Evolutionary conservation across 2,329 filamentous ascomycete species (phyloP), one percentile per base, ranked within the genome.

Genomic region (Fusarium ramigenum): DNA sequence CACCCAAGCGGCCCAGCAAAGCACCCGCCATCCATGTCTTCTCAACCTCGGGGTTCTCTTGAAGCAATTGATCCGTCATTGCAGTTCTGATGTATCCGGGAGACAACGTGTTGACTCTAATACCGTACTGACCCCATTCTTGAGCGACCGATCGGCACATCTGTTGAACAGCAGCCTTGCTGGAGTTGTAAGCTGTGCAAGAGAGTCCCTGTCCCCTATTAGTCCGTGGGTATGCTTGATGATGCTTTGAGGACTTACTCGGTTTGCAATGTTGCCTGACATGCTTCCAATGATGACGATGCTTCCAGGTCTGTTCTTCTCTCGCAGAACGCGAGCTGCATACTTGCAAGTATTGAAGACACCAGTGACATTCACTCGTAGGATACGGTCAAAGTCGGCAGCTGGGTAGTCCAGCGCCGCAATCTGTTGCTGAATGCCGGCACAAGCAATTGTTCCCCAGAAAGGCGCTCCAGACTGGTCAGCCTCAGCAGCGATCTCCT

Each of bases 311-410:
- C 76, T 79, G 12, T 83, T 80, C 50, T 80, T 81, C 53, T 82
- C 80, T n/a, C 83, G 80, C 74, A 88, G 78, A 42, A 91, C 87
- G 68, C 88, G 85, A 58, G 91, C 92, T 32, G 91, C 89, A 64
- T 91, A 90, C 83, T 93, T 91, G 66, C 91, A 91, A 77, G 91
- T 93, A 80, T 91, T 85, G 81, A 91, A 91, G 32, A 88, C 89
- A n/a, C 92, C 92, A 54, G 87, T 92, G 74, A 93, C 83, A 80
- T 94, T 93, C 73, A 92, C 90, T 78, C 91, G 85, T 78, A 93
- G 84, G 75, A 93, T 90, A 80, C 92, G 88, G 77, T 91, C 86
- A 86, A 91, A 93, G 79, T 89, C 89, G 79, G 91, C 79, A 32
- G 82, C 78, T 7, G 83, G 82, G 60, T 87, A 87, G 15, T 86